Conservation (phyloP, 192 early-diverging fungal species). For the Backusella westeae region DNA sequence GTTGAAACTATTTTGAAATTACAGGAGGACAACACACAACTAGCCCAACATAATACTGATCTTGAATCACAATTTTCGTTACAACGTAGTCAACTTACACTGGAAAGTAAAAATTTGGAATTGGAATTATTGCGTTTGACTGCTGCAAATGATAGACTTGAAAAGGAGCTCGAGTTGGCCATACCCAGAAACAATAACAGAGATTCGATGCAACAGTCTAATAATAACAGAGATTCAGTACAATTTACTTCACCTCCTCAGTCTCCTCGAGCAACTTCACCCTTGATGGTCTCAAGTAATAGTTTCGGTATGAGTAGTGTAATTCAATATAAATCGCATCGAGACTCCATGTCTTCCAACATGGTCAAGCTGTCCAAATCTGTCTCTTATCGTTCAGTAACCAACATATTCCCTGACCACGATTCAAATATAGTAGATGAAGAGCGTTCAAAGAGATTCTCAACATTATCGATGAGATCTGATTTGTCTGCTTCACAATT, state of each 20-base stretch:
- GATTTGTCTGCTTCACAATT: not conserved
- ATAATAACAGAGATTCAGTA: not conserved
- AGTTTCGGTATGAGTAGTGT: not conserved
- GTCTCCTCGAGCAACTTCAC: slow-evolving; percentile 16
- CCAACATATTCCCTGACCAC: not conserved
- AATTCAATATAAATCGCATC: slow-evolving; percentile 8
- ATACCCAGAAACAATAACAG: slow-evolving; percentile 14
- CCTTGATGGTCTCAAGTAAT: slow-evolving; percentile 1
- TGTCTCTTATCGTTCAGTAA: not conserved
- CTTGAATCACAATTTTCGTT: slow-evolving; percentile 25
- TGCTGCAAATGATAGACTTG: slow-evolving; percentile 33
- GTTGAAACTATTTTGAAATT: slow-evolving; percentile 9
- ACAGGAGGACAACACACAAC: slow-evolving; percentile 23
- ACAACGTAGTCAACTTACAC: slow-evolving; percentile 15
- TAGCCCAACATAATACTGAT: slow-evolving; percentile 20
- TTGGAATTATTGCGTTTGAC: slow-evolving; percentile 19
- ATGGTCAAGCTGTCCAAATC: slow-evolving; percentile 16
- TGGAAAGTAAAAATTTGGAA: slow-evolving; percentile 30
- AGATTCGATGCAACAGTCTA: not conserved
- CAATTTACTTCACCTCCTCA: slow-evolving; percentile 18
- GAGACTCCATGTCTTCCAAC: not conserved
- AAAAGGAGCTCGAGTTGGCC: slow-evolving; percentile 34
- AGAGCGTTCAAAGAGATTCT: not conserved
- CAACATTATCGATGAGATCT: slow-evolving; percentile 3
- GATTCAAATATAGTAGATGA: not conserved